Evolutionary conservation across 176 grass and related monocot genomes (phyloP), one percentile per base, ranked within the genome.

Genomic region (Aegilops umbellulata): DNA sequence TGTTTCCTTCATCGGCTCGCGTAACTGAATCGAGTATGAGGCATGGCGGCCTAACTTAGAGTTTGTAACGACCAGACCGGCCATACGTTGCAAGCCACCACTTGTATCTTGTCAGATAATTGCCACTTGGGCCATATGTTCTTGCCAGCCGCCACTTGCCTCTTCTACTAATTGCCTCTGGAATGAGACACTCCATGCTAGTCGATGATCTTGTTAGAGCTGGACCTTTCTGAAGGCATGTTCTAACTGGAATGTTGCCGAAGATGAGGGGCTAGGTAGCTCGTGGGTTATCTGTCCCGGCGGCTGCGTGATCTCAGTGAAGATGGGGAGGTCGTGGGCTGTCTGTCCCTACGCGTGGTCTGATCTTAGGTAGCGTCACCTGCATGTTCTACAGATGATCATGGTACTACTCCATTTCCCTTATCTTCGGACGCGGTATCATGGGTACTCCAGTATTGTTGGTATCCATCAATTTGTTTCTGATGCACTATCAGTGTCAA

Each of bases 281-380:
- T 63, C 81, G 55, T 65, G 75, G 46, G 81, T 51, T 63, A 5
- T 30, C 65, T 73, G 74, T 71, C 74, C 36, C 10, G 42, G 9
- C 65, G 65, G 65, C 67, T 24, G 6, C 80, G 20, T 69, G 72
- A 88, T 78, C 31, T 62, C 72, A 10, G 7, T 75, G 42, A 49
- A 49, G 72, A 49, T 29, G 42, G 42, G 24, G 24, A 49, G 42
- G 47, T 69, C 51, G 63, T 78, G 80, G 86, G 80, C 35, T 61
- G 2, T 53, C 63, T 78, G 63, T 70, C 81, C 49, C 7, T 6
- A 13, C 63, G 15, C 80, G 25, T 70, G 35, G 69, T 71, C 17
- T 49, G 35, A 61, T 55, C 8, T 1, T 14, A 32, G 16, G 8
- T 9, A 14, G 29, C 13, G 12, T 1, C 79, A 7, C 74, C 44